Evolutionary conservation across 2,329 filamentous ascomycete genomes (phyloP), one percentile per base, ranked within the genome.

Genomic region (Nothophoma quercina): DNA sequence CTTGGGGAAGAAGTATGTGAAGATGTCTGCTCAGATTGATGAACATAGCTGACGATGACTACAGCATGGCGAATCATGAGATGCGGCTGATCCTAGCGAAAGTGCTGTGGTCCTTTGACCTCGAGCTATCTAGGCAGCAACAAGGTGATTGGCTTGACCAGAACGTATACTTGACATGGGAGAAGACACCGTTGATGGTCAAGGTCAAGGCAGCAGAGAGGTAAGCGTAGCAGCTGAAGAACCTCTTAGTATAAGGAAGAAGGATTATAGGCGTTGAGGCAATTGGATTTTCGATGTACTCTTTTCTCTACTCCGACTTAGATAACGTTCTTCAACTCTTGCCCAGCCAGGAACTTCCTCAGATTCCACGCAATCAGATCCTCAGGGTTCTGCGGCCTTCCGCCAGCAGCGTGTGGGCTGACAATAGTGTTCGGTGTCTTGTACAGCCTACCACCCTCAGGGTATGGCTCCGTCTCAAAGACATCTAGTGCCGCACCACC

Each of bases 401-500:
- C 84, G 2, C 84, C 84, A 0, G 84, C 84, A 0, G 83, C 82
- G 56, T 86, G 83, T 0, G 83, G 83, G 44, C 81, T 84, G 19
- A 86, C 69, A 23, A 60, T 56, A 1, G 51, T 57, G 40, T 62
- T 62, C 1, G 56, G 53, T 23, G 77, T 83, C 48, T 85, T 79
- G 87, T 87, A 91, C 33, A 76, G 73, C 16, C 41, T 30, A 58
- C 85, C 85, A 18, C 77, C 76, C n/a, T 75, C 68, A 5, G 76
- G 68, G 0, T 86, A 85, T 5, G 89, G 89, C 68, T 93, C 89
- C 9, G 81, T 79, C 0, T 87, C 89, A 68, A 89, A 92, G 35
- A 92, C 89, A 62, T 93, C 89, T n/a, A 92, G 78, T 7, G 87
- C 89, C 0, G 89, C 89, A 4, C 88, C 89, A 0, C 87, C 86